Conservation (phyloP, 2,329 filamentous ascomycete species). For the Monosporascus sp. region DNA sequence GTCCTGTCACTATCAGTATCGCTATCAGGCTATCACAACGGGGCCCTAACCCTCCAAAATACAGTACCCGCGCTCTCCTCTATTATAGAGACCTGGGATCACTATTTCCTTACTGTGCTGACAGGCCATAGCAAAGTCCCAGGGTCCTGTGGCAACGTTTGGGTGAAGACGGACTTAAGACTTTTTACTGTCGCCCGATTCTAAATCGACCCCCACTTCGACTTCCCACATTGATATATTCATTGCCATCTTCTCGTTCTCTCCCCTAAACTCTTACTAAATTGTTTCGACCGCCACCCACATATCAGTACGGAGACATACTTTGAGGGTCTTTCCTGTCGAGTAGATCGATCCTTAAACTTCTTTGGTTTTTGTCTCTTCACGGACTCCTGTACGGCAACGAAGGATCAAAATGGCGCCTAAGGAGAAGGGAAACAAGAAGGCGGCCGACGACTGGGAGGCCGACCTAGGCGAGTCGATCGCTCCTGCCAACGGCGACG, state of each 20-base stretch:
- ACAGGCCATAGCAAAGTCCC: too few species aligned
- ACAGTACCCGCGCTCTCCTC: neutral
- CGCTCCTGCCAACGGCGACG: constrained; percentile 51
- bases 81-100: too few species aligned
- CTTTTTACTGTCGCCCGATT: neutral
- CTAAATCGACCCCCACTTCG: neutral
- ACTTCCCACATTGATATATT: neutral
- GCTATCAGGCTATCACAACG: neutral
- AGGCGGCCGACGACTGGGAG: constrained; percentile 91
- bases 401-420: constrained; percentile 64
- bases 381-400: neutral
- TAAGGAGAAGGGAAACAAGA: constrained; percentile 87
- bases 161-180: neutral
- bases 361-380: neutral
- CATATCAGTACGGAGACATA: neutral
- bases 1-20: neutral
- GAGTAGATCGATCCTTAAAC: neutral
- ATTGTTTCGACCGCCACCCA: neutral
- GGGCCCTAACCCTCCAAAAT: neutral
- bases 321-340: too few species aligned
- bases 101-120: too few species aligned
- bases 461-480: constrained; percentile 78
- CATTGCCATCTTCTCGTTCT: neutral
- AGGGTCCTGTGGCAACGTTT: too few species aligned
- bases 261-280: neutral